Percentiles rank a stretch among this genome's conserved stretches.
These are phyloP conservation scores for Hebeloma cylindrosporum DNA, from an alignment of 768 basidiomycete species.

Conservation along the genomic window DNA sequence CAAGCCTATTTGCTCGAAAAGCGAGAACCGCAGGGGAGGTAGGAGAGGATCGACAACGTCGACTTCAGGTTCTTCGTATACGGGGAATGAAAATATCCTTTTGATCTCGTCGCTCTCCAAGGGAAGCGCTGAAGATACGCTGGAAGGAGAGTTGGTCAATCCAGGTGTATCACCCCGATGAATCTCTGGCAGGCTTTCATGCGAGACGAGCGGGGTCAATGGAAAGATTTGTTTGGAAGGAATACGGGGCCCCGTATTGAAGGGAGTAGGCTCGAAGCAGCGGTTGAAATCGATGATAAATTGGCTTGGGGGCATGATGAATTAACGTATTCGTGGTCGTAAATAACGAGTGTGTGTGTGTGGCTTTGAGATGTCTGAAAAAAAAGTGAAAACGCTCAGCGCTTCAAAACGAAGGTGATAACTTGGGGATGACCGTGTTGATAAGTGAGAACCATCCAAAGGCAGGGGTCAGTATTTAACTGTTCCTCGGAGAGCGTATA, in stretches of 20 bases:
- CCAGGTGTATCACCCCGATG: slow-evolving; percentile 8
- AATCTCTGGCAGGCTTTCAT: neutral
- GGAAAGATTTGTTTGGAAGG: neutral
- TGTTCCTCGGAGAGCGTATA: too few relatives aligned
- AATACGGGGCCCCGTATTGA: slow-evolving; percentile 19
- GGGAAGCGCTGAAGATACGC: slow-evolving; percentile 14
- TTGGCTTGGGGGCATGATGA: slow-evolving; percentile 13
- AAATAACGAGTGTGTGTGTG: slow-evolving; percentile 3
- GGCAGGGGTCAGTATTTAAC: too few relatives aligned
- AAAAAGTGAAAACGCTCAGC: too few relatives aligned
- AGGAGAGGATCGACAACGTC: neutral
- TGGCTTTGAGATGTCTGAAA: too few relatives aligned
- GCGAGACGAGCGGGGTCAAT: neutral
- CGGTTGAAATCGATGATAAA: slow-evolving; percentile 19
- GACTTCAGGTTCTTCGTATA: neutral
- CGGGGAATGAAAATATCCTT: slow-evolving; percentile 14
- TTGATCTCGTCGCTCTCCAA: slow-evolving; percentile 22
- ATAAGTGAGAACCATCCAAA: too few relatives aligned
- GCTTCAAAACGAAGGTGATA: too few relatives aligned
- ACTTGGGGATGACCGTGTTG: too few relatives aligned
- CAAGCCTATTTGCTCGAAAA: neutral
- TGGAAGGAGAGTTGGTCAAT: slow-evolving; percentile 17
- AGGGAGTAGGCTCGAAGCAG: slow-evolving; percentile 18
- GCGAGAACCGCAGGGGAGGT: neutral
- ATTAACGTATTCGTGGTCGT: neutral